Evolutionary conservation across 306 rosid species (phyloP).

Genomic region (Sesbania bispinosa): DNA sequence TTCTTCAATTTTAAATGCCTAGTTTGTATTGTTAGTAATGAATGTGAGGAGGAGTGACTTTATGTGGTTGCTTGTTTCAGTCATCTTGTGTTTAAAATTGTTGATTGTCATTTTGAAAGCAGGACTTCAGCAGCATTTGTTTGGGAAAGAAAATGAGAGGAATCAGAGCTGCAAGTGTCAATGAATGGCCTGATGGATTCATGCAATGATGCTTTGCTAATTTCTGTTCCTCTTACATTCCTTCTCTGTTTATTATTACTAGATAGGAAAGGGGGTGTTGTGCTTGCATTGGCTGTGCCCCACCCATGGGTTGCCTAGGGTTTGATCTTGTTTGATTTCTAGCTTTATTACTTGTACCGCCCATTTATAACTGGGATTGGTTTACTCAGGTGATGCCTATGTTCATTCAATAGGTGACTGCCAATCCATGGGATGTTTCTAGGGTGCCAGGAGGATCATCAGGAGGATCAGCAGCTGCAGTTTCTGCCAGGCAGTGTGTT

Average conservation of each 20-base stretch:
- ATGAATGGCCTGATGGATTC: neutral
- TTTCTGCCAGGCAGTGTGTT: constrained; percentile 91
- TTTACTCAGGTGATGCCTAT: constrained; percentile 87
- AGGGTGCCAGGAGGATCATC: constrained; percentile 99
- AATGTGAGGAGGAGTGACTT: neutral
- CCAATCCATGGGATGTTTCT: constrained; percentile 92
- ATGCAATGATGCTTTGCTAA: neutral
- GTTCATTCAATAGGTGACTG: constrained; percentile 93
- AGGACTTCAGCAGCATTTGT: neutral
- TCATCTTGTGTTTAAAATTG: neutral
- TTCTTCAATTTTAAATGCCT: neutral
- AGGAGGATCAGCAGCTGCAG: constrained; percentile 98
- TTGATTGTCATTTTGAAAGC: neutral
- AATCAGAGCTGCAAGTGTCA: neutral
- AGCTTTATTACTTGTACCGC: constrained; percentile 4
- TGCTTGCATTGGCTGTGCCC: neutral
- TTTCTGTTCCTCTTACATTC: too few relatives aligned
- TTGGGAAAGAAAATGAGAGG: constrained; percentile 1
- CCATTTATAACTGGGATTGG: constrained; percentile 63
- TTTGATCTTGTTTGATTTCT: constrained; percentile 2
- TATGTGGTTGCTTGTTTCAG: neutral
- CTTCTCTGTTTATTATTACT: neutral
- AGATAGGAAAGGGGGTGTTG: neutral
- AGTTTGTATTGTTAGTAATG: neutral
- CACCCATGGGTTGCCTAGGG: neutral